phyloP scores from a whole-genome alignment of 2,329 filamentous ascomycete genomes.

The Fusarium sp. region DNA sequence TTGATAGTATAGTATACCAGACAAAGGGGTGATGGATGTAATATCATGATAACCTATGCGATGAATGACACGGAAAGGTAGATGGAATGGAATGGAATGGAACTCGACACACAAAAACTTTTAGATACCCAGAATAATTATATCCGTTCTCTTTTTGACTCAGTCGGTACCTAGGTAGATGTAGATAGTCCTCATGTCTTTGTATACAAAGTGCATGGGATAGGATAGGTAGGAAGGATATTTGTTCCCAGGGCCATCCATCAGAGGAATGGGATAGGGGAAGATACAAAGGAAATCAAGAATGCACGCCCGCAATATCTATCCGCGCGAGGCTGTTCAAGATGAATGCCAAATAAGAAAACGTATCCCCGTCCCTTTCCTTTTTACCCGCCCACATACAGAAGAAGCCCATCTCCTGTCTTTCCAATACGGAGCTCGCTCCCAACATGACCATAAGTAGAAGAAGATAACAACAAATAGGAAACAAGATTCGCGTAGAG shows the following conservation, averaged over 20 bases:
- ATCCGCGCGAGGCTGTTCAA: slow-evolving; percentile 15
- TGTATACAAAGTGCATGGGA: slow-evolving; percentile 10
- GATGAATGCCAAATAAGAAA: slow-evolving; percentile 14
- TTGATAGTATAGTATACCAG: background rate
- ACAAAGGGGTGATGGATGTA: background rate
- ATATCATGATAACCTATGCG: background rate
- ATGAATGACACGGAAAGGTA: background rate
- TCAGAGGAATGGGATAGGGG: background rate
- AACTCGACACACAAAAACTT: background rate
- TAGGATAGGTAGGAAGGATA: background rate
- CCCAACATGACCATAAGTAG: slow-evolving; percentile 1
- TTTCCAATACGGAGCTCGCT: background rate
- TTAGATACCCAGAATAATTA: slow-evolving; percentile 20
- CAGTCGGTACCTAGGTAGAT: background rate
- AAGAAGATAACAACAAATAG: slow-evolving; percentile 17
- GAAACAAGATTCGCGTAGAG: slow-evolving; percentile 25
- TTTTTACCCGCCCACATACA: slow-evolving; percentile 12
- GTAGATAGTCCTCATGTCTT: slow-evolving; percentile 3
- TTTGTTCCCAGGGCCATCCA: background rate
- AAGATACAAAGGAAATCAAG: slow-evolving; percentile 20
- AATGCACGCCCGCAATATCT: slow-evolving; percentile 29
- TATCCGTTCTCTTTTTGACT: slow-evolving; percentile 20
- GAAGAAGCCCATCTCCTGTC: background rate
- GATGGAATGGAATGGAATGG: background rate
- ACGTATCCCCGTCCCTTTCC: background rate